Evolutionary conservation across 1,284 basidiomycete genomes (phyloP).

Genomic region (Xerocomus alliaceus): DNA sequence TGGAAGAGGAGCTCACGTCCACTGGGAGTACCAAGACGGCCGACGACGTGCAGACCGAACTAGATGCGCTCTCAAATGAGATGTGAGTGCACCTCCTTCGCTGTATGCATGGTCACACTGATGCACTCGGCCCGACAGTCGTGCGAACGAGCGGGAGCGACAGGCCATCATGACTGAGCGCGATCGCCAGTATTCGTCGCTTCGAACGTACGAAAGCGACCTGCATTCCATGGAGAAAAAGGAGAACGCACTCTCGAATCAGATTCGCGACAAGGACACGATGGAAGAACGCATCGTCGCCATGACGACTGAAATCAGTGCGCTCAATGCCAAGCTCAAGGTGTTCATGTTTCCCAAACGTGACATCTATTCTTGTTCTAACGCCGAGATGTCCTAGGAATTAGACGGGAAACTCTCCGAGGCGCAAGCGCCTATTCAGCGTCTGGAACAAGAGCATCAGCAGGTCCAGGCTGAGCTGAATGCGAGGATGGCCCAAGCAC

Average conservation of each 20-base stretch:
- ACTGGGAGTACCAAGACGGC: conserved; percentile 82
- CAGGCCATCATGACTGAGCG: conserved; percentile 65
- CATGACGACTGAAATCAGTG: conserved; percentile 64
- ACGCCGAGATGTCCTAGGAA: conserved; percentile 51
- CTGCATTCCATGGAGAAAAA: conserved; percentile 68
- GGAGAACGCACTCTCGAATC: conserved; percentile 65
- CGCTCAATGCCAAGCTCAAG: conserved; percentile 53
- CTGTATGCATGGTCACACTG: not conserved
- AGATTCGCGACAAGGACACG: conserved; percentile 67
- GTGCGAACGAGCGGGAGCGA: conserved; percentile 72
- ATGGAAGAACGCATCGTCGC: conserved; percentile 67
- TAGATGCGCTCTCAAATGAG: conserved; percentile 65
- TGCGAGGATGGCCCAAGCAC: conserved; percentile 57
- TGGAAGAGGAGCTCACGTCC: conserved; percentile 73
- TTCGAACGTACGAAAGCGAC: conserved; percentile 64
- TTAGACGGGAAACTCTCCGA: conserved; percentile 69
- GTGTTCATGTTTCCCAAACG: no score
- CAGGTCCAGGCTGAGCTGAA: conserved; percentile 60
- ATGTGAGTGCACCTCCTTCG: conserved; percentile 59
- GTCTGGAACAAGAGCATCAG: conserved; percentile 67
- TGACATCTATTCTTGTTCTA: no score
- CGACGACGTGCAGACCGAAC: conserved; percentile 83
- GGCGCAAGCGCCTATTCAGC: conserved; percentile 71
- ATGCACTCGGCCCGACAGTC: conserved; percentile 52
- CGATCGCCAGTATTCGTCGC: conserved; percentile 65